Percentiles rank a stretch among this genome's conserved stretches.
Evolutionary conservation across 2,329 filamentous ascomycete species (phyloP).

Genomic region (Daldinia sp.): DNA sequence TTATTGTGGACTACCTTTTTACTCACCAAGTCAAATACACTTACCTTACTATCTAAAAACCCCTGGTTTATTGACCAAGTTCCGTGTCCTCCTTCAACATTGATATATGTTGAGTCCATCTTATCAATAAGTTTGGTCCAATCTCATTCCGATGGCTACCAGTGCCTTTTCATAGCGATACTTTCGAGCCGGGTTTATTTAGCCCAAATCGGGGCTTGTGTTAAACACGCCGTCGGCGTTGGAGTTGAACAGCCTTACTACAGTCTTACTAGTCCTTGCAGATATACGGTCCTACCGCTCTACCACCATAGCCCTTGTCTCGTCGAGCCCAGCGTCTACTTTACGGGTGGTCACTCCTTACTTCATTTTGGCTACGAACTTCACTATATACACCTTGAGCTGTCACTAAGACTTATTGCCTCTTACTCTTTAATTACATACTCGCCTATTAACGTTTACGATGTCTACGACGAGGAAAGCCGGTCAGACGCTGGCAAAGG

Average conservation of each 20-base stretch:
- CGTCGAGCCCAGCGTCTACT: background rate
- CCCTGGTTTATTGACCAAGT: constrained; percentile 3
- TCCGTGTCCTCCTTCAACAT: background rate
- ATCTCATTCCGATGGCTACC: constrained; percentile 27
- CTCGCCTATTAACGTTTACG: constrained; percentile 17
- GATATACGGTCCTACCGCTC: background rate
- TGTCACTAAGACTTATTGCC: background rate
- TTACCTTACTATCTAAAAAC: background rate
- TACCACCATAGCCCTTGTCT: background rate
- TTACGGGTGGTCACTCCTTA: background rate
- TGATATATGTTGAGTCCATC: background rate
- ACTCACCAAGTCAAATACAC: constrained; percentile 1
- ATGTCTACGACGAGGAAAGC: constrained; percentile 67
- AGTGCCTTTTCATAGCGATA: constrained; percentile 15
- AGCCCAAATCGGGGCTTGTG: constrained; percentile 3
- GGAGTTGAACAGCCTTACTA: constrained; percentile 1
- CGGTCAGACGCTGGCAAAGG: constrained; percentile 81
- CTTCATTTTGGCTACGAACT: background rate
- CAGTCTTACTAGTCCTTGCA: no score
- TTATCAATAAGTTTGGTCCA: constrained; percentile 1
- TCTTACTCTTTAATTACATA: constrained; percentile 1
- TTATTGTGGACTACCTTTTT: constrained; percentile 7
- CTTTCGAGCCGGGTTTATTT: constrained; percentile 13
- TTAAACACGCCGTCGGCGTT: constrained; percentile 2
- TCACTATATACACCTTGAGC: background rate